These are phyloP conservation scores for Leptodontidium sp. DNA, from an alignment of 2,329 filamentous ascomycete species.

Conservation along the genomic window DNA sequence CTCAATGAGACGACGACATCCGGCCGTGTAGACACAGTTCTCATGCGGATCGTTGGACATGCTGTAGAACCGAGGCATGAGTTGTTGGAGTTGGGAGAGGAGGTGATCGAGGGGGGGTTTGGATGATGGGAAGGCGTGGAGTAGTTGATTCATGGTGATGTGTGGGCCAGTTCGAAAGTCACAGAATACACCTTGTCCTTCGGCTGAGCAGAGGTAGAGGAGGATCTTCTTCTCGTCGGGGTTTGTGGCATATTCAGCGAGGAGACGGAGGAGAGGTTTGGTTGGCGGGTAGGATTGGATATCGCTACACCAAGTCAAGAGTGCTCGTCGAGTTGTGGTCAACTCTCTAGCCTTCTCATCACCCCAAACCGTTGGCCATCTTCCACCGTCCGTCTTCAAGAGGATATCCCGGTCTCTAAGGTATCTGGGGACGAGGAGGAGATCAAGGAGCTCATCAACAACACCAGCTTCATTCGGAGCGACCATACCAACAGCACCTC, in stretches of 20 bases:
- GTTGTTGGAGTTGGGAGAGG: conserved; percentile 79
- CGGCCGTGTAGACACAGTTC: conserved; percentile 42
- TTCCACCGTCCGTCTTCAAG: conserved; percentile 79
- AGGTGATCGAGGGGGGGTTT: conserved; percentile 87
- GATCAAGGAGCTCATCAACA: conserved; percentile 86
- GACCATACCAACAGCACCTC: conserved; percentile 92
- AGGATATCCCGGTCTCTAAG: conserved; percentile 85
- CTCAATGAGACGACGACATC: conserved; percentile 83
- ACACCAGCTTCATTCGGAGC: conserved; percentile 81
- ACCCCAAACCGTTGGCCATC: conserved; percentile 99
- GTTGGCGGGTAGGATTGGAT: conserved; percentile 92
- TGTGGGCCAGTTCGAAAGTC: conserved; percentile 91
- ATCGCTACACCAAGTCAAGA: conserved; percentile 96
- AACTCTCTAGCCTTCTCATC: conserved; percentile 85
- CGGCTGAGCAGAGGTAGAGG: conserved; percentile 82
- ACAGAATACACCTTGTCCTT: conserved; percentile 93
- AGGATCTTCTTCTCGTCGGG: conserved; percentile 89
- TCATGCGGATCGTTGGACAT: conserved; percentile 95
- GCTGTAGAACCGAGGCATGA: conserved; percentile 99
- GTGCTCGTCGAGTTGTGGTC: conserved; percentile 86
- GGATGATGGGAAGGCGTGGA: conserved; percentile 90
- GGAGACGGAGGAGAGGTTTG: conserved; percentile 82
- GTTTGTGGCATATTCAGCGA: conserved; percentile 85
- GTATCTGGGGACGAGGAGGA: conserved; percentile 81
- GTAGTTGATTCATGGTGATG: conserved; percentile 83